A percentile compares a stretch with the other conserved stretches of the same genome.
These are phyloP conservation scores for Acrocalymma vagum DNA, from an alignment of 2,329 filamentous ascomycete genomes.

Conservation along the genomic window DNA sequence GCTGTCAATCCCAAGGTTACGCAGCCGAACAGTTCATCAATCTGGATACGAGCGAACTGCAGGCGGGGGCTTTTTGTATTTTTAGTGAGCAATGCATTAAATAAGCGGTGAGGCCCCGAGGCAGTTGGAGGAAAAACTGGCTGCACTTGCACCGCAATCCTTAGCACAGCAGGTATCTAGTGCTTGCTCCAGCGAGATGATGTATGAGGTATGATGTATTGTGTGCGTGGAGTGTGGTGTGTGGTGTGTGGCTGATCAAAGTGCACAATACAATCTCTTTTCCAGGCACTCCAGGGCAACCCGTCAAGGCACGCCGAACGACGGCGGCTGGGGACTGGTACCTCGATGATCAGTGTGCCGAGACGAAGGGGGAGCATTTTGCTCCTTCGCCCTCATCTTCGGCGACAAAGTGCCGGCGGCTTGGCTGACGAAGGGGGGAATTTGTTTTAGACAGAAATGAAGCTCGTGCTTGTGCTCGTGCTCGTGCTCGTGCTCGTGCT, in stretches of 20 bases:
- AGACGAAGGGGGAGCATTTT: slow-evolving; percentile 8
- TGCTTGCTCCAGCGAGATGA: too few relatives aligned
- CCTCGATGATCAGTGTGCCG: slow-evolving; percentile 24
- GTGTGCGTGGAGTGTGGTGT: too few relatives aligned
- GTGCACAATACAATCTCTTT: too few relatives aligned
- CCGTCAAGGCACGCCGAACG: slow-evolving; percentile 7
- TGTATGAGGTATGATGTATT: too few relatives aligned
- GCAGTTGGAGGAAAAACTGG: slow-evolving; percentile 15
- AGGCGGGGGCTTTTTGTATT: slow-evolving; percentile 36
- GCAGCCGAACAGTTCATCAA: slow-evolving; percentile 34
- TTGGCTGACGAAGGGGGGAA: slow-evolving; percentile 23
- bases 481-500: too few relatives aligned
- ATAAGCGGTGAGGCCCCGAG: slow-evolving; percentile 44
- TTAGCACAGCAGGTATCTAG: too few relatives aligned
- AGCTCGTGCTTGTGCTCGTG: slow-evolving; percentile 1
- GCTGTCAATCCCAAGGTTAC: slow-evolving; percentile 26
- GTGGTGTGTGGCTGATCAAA: too few relatives aligned
- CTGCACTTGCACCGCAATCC: too few relatives aligned
- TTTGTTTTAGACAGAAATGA: neutral
- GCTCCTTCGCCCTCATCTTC: too few relatives aligned
- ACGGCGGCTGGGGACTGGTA: slow-evolving; percentile 10
- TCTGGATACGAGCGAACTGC: slow-evolving; percentile 31
- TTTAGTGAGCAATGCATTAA: slow-evolving; percentile 35
- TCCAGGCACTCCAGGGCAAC: too few relatives aligned
- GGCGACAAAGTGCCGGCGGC: slow-evolving; percentile 20